Evolutionary conservation across 306 rosid species (phyloP), one percentile per base, ranked within the genome.

Genomic region (Cercis canadensis): DNA sequence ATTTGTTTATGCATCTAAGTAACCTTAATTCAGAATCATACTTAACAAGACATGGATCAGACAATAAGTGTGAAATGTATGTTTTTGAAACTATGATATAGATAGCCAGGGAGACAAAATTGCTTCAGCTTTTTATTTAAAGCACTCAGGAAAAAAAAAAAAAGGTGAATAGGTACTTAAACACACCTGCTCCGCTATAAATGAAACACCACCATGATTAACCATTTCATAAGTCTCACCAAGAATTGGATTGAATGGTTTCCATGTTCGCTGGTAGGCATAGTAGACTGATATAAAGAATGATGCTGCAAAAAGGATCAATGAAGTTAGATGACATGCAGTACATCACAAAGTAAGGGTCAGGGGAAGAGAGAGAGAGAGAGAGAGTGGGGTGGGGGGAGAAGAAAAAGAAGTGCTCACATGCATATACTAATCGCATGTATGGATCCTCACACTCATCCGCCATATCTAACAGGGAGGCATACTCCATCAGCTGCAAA

Each of bases 361-460:
- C 5, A 17, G 33, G 5, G 52, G 16, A 33, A 33, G 4, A 37
- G 31, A 32, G 61, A 19, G 31, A 33, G 4, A 37, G 31, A 32
- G 61, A 19, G 31, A 36, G 41, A 47, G 29, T 37, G 43, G 43
- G 2, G 14, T 13, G 7, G 21, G 16, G 21, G 67, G 13, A 34
- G 24, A 29, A 53, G 21, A 18, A 33, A 32, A 37, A 0, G 43
- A 34, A 47, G 33, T 11, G 68, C 93, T 85, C 66, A 90, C 96
- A 61, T 13, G 96, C 83, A 63, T 85, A 85, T 62, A 87, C 91
- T 70, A 90, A 65, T 55, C 75, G 86, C 89, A 87, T 70, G 65
- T 87, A 65, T 16, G 96, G 96, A 77, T 90, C 96, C 78, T 87
- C 91, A 18, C 89, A 87, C 74, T 85, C 89, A 84, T 90, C 89